These are phyloP conservation scores for Powellomyces hirtus DNA, from an alignment of 192 early-diverging fungal species.

Conservation along the genomic window DNA sequence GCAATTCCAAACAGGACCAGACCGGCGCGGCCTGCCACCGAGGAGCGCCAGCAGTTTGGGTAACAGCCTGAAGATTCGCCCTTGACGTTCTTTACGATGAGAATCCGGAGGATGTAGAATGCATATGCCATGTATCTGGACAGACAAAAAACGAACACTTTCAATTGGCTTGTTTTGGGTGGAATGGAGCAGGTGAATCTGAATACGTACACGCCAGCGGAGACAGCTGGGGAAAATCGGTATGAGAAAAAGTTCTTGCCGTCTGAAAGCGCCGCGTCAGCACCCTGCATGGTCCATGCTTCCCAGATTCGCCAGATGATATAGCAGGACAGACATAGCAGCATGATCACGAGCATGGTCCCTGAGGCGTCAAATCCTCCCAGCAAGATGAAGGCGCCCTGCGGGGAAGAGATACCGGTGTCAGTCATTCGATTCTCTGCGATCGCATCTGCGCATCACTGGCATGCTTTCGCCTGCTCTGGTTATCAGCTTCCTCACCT, in stretches of 20 bases:
- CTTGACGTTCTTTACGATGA: conserved; percentile 7
- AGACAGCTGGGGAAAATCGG: conserved; percentile 40
- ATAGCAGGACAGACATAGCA: conserved; percentile 31
- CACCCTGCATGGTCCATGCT: conserved; percentile 33
- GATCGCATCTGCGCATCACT: too few species aligned
- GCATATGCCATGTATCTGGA: conserved; percentile 10
- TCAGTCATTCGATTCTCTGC: too few species aligned
- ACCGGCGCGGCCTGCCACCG: conserved; percentile 20
- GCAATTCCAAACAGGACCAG: conserved; percentile 35
- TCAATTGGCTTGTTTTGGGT: too few species aligned
- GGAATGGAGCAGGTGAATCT: too few species aligned
- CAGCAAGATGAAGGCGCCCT: conserved; percentile 44
- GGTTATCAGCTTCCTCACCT: neutral
- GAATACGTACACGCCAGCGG: conserved; percentile 35
- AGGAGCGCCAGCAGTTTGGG: conserved; percentile 36
- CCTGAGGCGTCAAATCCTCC: conserved; percentile 21
- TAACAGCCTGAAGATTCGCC: conserved; percentile 21
- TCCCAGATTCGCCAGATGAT: conserved; percentile 46
- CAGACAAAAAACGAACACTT: neutral
- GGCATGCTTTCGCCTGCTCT: neutral
- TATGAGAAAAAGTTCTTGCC: conserved; percentile 43
- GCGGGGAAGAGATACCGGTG: too few species aligned
- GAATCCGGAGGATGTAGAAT: conserved; percentile 13
- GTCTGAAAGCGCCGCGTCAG: conserved; percentile 27
- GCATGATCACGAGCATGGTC: neutral